Conservation (phyloP, 768 basidiomycete species). For the Scleroderma citrinum region DNA sequence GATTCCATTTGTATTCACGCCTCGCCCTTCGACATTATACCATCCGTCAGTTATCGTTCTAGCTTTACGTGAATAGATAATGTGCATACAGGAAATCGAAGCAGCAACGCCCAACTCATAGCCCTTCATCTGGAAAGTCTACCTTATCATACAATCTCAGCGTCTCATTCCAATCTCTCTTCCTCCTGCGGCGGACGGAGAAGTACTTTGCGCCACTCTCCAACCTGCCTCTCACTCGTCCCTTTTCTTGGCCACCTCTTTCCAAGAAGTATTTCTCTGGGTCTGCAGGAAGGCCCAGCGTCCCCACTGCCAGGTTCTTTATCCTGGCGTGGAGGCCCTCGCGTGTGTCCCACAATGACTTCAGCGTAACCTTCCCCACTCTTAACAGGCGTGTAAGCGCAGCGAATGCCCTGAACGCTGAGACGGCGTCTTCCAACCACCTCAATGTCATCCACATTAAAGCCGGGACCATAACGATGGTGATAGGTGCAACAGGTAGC, state of each 20-base stretch:
- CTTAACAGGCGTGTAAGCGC: conserved; percentile 56
- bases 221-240: conserved; percentile 59
- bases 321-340: conserved; percentile 57
- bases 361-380: conserved; percentile 54
- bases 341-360: conserved; percentile 47
- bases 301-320: conserved; percentile 53
- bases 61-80: too few species aligned
- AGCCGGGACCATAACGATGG: conserved; percentile 55
- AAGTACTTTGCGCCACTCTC: conserved; percentile 72
- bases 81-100: too few species aligned
- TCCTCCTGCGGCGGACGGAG: conserved; percentile 69
- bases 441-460: conserved; percentile 88
- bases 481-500: conserved; percentile 54
- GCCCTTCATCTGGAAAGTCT: conserved; percentile 63
- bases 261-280: conserved; percentile 62
- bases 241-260: conserved; percentile 62
- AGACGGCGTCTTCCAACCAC: conserved; percentile 81
- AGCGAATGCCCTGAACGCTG: conserved; percentile 69
- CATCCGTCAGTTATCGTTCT: too few species aligned
- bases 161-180: conserved; percentile 89
- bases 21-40: neutral
- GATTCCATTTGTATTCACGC: neutral
- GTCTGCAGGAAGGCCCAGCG: conserved; percentile 57
- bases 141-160: conserved; percentile 75
- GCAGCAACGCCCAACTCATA: neutral